These are phyloP conservation scores for Russula sp. DNA, from an alignment of 768 basidiomycete species.

Conservation along the genomic window DNA sequence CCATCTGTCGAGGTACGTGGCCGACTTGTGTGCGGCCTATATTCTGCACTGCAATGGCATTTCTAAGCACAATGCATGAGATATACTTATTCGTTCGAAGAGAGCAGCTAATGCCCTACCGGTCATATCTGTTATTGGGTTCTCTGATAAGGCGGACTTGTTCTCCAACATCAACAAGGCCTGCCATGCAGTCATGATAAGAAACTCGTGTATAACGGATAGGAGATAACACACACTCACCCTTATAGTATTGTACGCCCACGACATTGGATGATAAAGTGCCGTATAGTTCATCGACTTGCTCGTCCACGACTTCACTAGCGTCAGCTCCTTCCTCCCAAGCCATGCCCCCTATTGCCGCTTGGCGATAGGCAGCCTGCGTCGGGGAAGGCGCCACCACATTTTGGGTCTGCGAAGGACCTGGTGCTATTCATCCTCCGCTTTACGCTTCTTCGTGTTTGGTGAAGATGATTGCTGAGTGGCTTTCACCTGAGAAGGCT, in stretches of 20 bases:
- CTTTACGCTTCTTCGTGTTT: slow-evolving; percentile 49
- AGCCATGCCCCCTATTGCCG: slow-evolving; percentile 21
- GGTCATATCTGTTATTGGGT: slow-evolving; percentile 65
- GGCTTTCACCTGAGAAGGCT: slow-evolving; percentile 11
- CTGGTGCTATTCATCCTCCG: slow-evolving; percentile 30
- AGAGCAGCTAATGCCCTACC: slow-evolving; percentile 38
- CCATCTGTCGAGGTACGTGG: slow-evolving; percentile 65
- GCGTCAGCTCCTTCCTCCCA: slow-evolving; percentile 29
- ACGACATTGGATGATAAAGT: slow-evolving; percentile 61
- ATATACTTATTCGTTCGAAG: neutral
- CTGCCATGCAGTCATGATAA: slow-evolving; percentile 37
- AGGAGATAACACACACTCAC: slow-evolving; percentile 36
- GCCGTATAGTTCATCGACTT: slow-evolving; percentile 66
- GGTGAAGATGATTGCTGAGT: slow-evolving; percentile 28
- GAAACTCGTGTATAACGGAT: neutral
- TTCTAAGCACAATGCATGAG: slow-evolving; percentile 41
- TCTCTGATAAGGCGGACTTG: slow-evolving; percentile 67
- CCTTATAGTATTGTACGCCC: slow-evolving; percentile 80
- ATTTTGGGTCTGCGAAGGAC: slow-evolving; percentile 16
- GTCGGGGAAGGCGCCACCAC: slow-evolving; percentile 25
- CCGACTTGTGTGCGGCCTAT: slow-evolving; percentile 74
- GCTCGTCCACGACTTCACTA: slow-evolving; percentile 24
- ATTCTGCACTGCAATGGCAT: slow-evolving; percentile 81
- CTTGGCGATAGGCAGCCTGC: slow-evolving; percentile 26
- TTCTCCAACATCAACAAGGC: slow-evolving; percentile 76